Conservation (phyloP, 2,329 filamentous ascomycete species). For the Daldinia eschscholtzii region DNA sequence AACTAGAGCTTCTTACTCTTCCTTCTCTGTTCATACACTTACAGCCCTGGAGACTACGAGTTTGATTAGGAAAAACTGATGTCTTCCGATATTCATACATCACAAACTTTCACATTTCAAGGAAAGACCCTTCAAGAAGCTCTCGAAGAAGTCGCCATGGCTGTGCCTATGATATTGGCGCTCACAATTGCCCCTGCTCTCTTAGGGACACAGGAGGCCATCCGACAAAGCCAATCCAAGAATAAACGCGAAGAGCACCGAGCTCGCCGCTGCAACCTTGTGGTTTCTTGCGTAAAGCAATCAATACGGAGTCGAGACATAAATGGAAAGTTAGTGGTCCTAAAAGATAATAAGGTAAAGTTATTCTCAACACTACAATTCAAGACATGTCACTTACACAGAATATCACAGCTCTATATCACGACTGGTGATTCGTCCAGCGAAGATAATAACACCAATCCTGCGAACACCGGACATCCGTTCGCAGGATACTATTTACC, state of each 20-base stretch:
- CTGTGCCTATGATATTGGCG: constrained; percentile 58
- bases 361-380: neutral
- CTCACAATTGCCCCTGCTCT: constrained; percentile 59
- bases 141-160: constrained; percentile 54
- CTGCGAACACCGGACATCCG: constrained; percentile 58
- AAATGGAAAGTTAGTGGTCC: constrained; percentile 59
- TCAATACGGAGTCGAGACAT: constrained; percentile 60
- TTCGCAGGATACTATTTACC: constrained; percentile 70
- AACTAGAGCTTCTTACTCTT: constrained; percentile 16
- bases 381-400: constrained; percentile 11
- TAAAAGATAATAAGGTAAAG: constrained; percentile 59
- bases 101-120: constrained; percentile 41
- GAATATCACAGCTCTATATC: constrained; percentile 57
- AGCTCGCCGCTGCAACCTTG: constrained; percentile 61
- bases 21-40: constrained; percentile 2
- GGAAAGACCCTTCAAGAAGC: constrained; percentile 45
- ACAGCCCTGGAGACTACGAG: constrained; percentile 6
- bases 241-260: constrained; percentile 64
- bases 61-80: constrained; percentile 32
- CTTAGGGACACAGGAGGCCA: constrained; percentile 62
- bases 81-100: constrained; percentile 44
- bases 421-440: constrained; percentile 55
- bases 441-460: constrained; percentile 46
- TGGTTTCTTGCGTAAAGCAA: constrained; percentile 60
- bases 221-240: constrained; percentile 63